phyloP scores from a whole-genome alignment of 2,329 filamentous ascomycete species.

The Ploettnerulaceae sp. region DNA sequence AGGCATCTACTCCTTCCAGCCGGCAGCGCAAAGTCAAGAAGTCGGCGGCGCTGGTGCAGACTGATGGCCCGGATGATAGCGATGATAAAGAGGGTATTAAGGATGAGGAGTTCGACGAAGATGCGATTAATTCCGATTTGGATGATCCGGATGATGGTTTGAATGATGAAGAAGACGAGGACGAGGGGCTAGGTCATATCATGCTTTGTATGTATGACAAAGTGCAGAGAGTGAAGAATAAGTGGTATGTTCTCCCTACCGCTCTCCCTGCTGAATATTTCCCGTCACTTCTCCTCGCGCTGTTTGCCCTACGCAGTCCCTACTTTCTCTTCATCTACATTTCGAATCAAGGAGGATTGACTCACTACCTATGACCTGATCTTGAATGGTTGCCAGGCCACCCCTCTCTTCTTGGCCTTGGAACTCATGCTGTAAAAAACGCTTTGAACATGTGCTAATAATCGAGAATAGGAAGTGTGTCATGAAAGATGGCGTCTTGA shows the following conservation, averaged over 20 bases:
- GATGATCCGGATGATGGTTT: slow-evolving; percentile 88
- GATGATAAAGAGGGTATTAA: slow-evolving; percentile 54
- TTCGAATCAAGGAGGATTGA: too few relatives aligned
- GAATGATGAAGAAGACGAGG: slow-evolving; percentile 80
- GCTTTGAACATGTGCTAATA: neutral
- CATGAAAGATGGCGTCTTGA: slow-evolving; percentile 92
- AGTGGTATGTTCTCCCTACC: slow-evolving; percentile 59
- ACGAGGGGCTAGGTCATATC: slow-evolving; percentile 78
- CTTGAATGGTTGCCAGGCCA: too few relatives aligned
- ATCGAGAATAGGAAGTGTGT: slow-evolving; percentile 75
- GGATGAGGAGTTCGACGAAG: slow-evolving; percentile 67
- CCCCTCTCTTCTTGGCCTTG: too few relatives aligned
- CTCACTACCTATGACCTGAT: too few relatives aligned
- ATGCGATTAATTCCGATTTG: slow-evolving; percentile 97
- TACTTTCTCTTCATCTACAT: neutral
- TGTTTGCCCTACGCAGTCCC: neutral
- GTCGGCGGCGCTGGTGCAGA: slow-evolving; percentile 39
- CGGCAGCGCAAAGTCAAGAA: slow-evolving; percentile 32
- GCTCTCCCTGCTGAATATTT: too few relatives aligned
- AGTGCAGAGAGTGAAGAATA: slow-evolving; percentile 98
- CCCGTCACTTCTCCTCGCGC: neutral
- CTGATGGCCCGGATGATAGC: slow-evolving; percentile 58
- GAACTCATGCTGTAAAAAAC: too few relatives aligned
- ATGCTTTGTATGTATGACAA: slow-evolving; percentile 99
- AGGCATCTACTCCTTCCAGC: slow-evolving; percentile 35